Evolutionary conservation across 2,329 filamentous ascomycete species (phyloP), one percentile per base, ranked within the genome.

Genomic region (Alternaria brassicae): DNA sequence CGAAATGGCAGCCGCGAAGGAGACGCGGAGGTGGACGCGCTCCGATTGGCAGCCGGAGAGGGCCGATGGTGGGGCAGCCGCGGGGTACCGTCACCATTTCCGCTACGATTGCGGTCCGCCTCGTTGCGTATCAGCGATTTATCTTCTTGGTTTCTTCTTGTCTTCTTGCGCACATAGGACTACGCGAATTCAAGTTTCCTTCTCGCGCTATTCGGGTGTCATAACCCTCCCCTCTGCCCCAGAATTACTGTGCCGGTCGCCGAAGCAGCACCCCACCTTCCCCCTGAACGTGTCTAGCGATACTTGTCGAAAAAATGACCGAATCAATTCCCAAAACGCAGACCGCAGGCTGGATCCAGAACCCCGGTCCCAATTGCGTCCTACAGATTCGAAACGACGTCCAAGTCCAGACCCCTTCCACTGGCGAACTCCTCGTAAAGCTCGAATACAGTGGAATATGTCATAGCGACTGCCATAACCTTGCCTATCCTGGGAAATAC

Each of bases 391-490:
- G 75, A 28, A 57, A 73, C 23, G 75, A 73, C 28, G 67, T 76
- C 5, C 69, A 74, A 3, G 72, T 82, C 2, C 77, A 81, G 17
- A 62, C 64, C 6, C 80, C 80, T 0, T 65, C 65, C 4, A 60
- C 76, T 1, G 75, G 78, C 4, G 79, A 83, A 55, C 58, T 83
- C n/a, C 74, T 83, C 13, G 74, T 83, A 37, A 82, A 82, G 58
- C 71, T 82, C 9, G 81, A 83, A 60, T 82, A 72, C 64, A 81
- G 79, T 0, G 81, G 81, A 0, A 79, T 83, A 23, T 83, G 81
- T 51, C 81, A 83, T 68, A 82, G 80, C 1, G 81, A 83, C 67
- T 78, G 81, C 55, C 78, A 79, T 58, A 82, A 81, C 59, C 77
- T 82, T 6, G 75, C 76, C 10, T 78, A 78, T 7, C 80, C 65